These are phyloP conservation scores for Colletotrichum tropicicola DNA, from an alignment of 2,329 filamentous ascomycete species.

Conservation along the genomic window DNA sequence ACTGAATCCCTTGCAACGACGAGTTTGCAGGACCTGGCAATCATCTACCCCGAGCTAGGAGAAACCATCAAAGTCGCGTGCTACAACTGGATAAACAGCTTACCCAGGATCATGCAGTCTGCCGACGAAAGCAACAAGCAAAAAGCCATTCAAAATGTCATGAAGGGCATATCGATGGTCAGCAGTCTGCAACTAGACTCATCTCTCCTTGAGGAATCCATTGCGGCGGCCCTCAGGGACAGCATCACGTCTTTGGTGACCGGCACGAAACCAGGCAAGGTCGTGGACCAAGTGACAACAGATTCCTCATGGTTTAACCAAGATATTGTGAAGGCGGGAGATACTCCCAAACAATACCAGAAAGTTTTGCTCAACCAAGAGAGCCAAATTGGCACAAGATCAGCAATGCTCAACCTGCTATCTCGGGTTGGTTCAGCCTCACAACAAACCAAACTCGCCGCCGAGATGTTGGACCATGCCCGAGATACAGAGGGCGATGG, in stretches of 20 bases:
- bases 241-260: conserved; percentile 65
- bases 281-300: conserved; percentile 41
- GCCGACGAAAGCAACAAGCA: conserved; percentile 83
- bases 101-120: conserved; percentile 85
- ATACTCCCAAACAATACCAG: conserved; percentile 54
- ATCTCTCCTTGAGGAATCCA: conserved; percentile 70
- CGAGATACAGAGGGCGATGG: conserved; percentile 65
- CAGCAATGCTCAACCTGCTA: conserved; percentile 67
- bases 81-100: conserved; percentile 82
- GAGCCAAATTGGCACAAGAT: conserved; percentile 71
- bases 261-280: conserved; percentile 39
- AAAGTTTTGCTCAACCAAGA: conserved; percentile 71
- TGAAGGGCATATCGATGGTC: conserved; percentile 75
- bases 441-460: conserved; percentile 67
- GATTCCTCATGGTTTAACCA: conserved; percentile 40
- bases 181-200: conserved; percentile 71
- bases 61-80: conserved; percentile 75
- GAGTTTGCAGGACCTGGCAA: conserved; percentile 68
- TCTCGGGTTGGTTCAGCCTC: conserved; percentile 64
- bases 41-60: conserved; percentile 68
- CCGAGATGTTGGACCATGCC: conserved; percentile 71
- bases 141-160: conserved; percentile 78
- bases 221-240: conserved; percentile 77
- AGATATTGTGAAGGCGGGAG: conserved; percentile 35
- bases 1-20: conserved; percentile 50